Base-by-base conservation (phyloP, 495 filamentous ascomycete genomes). In the Neurospora tetrasperma region DNA sequence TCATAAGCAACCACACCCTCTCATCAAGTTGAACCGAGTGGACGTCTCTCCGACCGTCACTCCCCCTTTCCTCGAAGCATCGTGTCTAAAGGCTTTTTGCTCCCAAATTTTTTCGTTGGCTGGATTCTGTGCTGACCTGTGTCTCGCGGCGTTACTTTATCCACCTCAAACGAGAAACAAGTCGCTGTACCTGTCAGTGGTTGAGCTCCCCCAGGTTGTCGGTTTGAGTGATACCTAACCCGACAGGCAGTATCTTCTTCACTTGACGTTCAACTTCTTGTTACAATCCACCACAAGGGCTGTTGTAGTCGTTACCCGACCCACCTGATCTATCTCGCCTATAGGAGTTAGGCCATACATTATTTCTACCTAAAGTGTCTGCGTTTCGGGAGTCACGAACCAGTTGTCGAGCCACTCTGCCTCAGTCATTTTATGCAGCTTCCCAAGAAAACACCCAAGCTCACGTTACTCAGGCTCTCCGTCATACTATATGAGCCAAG, bases 111-210 rank as follows among this genome's bases (percentile, higher is more conserved):
- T 18, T 74, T 70, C 42, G 27, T n/a, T 35, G 5, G 43, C 42
- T 73, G 35, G 20, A 10, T 73, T 38, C 42, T 38, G 38, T 72
- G 68, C 73, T 73, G 35, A 35, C 27, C 23, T 35, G 54, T 66
- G 54, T 35, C 14, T 35, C 14, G 27, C 54, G 23, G 54, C 12
- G 54, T 31, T 31, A 5, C 54, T 62, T 16, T 5, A 4, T 38
- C 35, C 35, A 62, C 54, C 54, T 31, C 54, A 38, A 66, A 62
- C 54, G 14, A 62, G 14, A 62, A 62, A 12, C 54, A 38, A 66
- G 54, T 12, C 27, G 14, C 3, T 35, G 54, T 66, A 27, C 54
- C 54, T 66, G 54, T 66, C 54, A 38, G 54, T 66, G 14, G 54
- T 66, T 66, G 54, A 66, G 23, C 23, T 8, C 54, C 27, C 54